Evolutionary conservation across 148 eudicot genomes (phyloP), one percentile per base, ranked within the genome.

Genomic region (Cornus controversa): DNA sequence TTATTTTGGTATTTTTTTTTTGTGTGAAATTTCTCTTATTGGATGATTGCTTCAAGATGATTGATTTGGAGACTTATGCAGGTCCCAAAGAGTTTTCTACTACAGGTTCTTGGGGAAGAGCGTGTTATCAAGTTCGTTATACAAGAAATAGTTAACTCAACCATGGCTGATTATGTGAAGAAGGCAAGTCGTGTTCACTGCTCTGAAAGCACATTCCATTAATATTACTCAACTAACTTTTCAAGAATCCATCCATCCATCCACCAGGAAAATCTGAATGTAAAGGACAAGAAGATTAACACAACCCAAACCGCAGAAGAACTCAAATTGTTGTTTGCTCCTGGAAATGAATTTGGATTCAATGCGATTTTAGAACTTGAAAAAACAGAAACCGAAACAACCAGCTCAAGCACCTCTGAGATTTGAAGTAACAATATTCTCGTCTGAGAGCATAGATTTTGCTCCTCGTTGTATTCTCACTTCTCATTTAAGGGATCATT

Each of bases 291-390:
- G 40, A 89, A 87, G 85, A 81, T 94, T 45, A 92, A 69, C 83
- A 92, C 95, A 20, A 82, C 70, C 72, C 95, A 92, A 76, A 85
- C 92, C 6, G 89, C 85, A 50, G 95, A 91, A 69, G 95, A 94
- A 79, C 89, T 94, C 45, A 86, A 89, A 67, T 73, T 66, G 22
- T 37, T 71, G 20, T 94, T 89, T 80, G 40, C 74, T 73, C 95
- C 95, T 14, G 98, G 98, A 77, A 89, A 81, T 26, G 89, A 84
- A 40, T 94, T 91, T 77, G 92, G 97, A 66, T 94, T 94, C 78
- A 86, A 89, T 76, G 97, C 88, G 60, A 91, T 79, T 24, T 54
- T 92, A 37, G 93, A 92, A 79, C 86, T 94, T 70, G 90, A 80
- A 65, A 74, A 71, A 37, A 70, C 87, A 76, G 84, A 78, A 73